Conservation (phyloP, 2,329 filamentous ascomycete species). For the Lithohypha guttulata region DNA sequence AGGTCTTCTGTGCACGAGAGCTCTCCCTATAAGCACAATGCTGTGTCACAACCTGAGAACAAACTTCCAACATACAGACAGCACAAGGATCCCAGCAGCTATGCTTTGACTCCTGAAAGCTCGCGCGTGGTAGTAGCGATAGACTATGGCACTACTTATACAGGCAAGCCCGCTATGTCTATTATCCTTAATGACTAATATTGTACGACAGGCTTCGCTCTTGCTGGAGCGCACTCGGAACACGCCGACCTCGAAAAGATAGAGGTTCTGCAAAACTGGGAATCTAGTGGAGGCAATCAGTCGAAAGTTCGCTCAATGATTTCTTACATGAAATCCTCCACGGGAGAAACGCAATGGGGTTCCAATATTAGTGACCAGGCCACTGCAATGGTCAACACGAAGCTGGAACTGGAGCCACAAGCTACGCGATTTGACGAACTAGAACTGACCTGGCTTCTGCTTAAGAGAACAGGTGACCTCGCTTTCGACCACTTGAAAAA, state of each 20-base stretch:
- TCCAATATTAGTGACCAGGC: conserved; percentile 18
- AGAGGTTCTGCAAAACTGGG: conserved; percentile 23
- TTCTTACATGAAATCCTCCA: conserved; percentile 20
- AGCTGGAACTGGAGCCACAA: conserved; percentile 24
- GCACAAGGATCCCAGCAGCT: neutral
- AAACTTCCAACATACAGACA: neutral
- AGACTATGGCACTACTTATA: conserved; percentile 21
- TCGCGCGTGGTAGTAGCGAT: conserved; percentile 18
- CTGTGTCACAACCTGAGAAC: neutral
- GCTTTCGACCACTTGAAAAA: conserved; percentile 20
- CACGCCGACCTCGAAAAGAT: conserved; percentile 20
- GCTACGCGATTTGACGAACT: conserved; percentile 19
- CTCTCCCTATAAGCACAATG: neutral
- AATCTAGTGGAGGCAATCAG: conserved; percentile 18
- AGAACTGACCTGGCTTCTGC: conserved; percentile 21
- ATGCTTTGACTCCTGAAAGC: neutral
- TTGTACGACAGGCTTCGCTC: neutral
- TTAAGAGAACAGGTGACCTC: conserved; percentile 25
- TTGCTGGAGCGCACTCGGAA: neutral
- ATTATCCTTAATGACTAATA: neutral
- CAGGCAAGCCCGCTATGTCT: conserved; percentile 13
- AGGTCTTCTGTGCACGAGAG: neutral
- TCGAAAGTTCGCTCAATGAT: conserved; percentile 25
- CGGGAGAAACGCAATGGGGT: conserved; percentile 22
- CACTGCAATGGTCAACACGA: conserved; percentile 25